Conservation (phyloP, 176 grass and related monocot genomes). For the Tillandsia fasciculata region DNA sequence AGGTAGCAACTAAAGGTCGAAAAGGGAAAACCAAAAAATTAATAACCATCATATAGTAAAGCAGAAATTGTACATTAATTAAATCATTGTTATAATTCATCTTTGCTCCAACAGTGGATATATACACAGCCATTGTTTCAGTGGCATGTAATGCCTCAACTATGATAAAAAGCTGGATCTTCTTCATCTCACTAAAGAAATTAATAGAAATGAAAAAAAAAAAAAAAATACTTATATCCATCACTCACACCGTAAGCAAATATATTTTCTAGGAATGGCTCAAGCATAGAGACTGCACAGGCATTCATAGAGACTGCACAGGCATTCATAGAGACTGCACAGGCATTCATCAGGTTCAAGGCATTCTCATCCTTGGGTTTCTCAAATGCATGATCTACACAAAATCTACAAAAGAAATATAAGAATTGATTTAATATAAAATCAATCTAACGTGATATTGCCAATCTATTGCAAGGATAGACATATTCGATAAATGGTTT, state of each 20-base stretch:
- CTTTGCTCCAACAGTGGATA: too few species aligned
- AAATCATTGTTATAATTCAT: neutral
- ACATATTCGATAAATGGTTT: too few species aligned
- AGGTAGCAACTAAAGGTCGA: too few species aligned
- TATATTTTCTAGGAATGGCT: slow-evolving; percentile 64
- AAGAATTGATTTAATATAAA: slow-evolving; percentile 13
- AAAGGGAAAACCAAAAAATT: neutral
- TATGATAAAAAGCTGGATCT: neutral
- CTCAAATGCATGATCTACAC: slow-evolving; percentile 55
- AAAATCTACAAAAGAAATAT: slow-evolving; percentile 42
- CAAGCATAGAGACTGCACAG: too few species aligned
- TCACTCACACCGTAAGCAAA: slow-evolving; percentile 95
- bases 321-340: slow-evolving; percentile 63
- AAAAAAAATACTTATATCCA: slow-evolving; percentile 57
- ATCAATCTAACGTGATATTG: slow-evolving; percentile 1
- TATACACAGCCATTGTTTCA: neutral
- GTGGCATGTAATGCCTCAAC: neutral
- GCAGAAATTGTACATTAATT: neutral
- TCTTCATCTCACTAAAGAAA: neutral
- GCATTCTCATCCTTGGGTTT: slow-evolving; percentile 69
- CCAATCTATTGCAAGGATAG: neutral
- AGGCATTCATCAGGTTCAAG: slow-evolving; percentile 61
- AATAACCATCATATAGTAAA: neutral
- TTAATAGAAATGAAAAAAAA: neutral
- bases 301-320: too few species aligned